Percentiles rank a stretch among this genome's conserved stretches.
Conservation (phyloP, 2,329 filamentous ascomycete genomes). For the Trichoderma afroharzianum region DNA sequence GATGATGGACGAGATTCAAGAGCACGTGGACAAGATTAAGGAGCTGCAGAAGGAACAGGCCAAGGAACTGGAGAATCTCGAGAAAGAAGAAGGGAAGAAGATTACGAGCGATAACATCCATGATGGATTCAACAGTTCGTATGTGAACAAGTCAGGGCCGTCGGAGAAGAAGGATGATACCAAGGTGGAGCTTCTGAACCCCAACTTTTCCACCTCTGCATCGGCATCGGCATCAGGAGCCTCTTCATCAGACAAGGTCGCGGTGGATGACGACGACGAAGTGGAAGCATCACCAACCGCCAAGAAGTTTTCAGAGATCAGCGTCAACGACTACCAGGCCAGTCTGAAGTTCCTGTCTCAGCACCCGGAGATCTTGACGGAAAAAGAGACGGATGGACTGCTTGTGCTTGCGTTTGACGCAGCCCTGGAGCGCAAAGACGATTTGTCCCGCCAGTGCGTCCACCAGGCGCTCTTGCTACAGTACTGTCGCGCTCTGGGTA, state of each 20-base stretch:
- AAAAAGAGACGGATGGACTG: conserved; percentile 86
- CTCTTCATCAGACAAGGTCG: conserved; percentile 23
- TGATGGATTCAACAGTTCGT: conserved; percentile 85
- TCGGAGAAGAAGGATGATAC: conserved; percentile 45
- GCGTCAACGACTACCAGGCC: conserved; percentile 66
- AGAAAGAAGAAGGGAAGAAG: conserved; percentile 80
- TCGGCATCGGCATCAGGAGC: neutral
- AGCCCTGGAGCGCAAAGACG: conserved; percentile 70
- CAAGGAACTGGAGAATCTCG: conserved; percentile 71
- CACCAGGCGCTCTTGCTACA: conserved; percentile 91
- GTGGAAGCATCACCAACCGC: conserved; percentile 73
- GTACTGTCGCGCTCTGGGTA: conserved; percentile 87
- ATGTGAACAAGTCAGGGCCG: conserved; percentile 62
- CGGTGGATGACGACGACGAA: conserved; percentile 64
- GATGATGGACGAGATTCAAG: conserved; percentile 74
- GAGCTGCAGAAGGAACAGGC: conserved; percentile 72
- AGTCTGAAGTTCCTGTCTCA: conserved; percentile 73
- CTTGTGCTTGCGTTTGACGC: conserved; percentile 89
- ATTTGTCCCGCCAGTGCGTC: conserved; percentile 80
- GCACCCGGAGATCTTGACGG: conserved; percentile 73
- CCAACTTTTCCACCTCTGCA: conserved; percentile 39
- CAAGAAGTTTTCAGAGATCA: conserved; percentile 79
- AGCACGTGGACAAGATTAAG: conserved; percentile 73
- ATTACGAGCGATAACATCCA: conserved; percentile 91
- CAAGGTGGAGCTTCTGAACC: conserved; percentile 73